A percentile compares a stretch with the other conserved stretches of the same genome.
These are phyloP conservation scores for Chytridium lagenaria DNA, from an alignment of 371 early-diverging fungal genomes.

Conservation along the genomic window DNA sequence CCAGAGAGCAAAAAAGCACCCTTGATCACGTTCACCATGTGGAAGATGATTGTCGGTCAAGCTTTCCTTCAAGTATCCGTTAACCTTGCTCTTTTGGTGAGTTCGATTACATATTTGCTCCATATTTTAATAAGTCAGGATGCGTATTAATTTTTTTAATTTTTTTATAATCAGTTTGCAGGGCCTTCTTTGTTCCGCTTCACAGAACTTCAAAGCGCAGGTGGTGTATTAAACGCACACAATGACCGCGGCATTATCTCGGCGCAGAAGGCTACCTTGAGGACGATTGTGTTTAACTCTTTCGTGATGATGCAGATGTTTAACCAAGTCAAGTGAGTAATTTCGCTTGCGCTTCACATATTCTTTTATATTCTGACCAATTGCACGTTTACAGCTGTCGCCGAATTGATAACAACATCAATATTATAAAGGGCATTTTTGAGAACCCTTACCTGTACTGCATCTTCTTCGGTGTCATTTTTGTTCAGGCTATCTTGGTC, in stretches of 20 bases:
- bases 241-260: not conserved
- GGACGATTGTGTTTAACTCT: conserved; percentile 80
- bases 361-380: not conserved
- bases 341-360: not conserved
- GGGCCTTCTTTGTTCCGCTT: conserved; percentile 29
- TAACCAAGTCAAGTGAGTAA: conserved; percentile 66
- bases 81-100: conserved; percentile 38
- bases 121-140: too few species aligned
- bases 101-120: not conserved
- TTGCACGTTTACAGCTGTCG: conserved; percentile 26
- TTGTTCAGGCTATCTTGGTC: conserved; percentile 80
- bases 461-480: conserved; percentile 70
- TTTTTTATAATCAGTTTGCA: conserved; percentile 20
- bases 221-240: conserved; percentile 12
- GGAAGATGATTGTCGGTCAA: conserved; percentile 89
- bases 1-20: conserved; percentile 81
- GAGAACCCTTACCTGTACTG: conserved; percentile 77
- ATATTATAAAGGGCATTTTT: conserved; percentile 81
- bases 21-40: conserved; percentile 87
- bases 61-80: conserved; percentile 77
- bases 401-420: conserved; percentile 44
- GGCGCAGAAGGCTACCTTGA: conserved; percentile 12
- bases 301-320: conserved; percentile 96
- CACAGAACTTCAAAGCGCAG: conserved; percentile 24
- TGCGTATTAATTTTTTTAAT: not conserved